Base-by-base conservation (phyloP, 2,329 filamentous ascomycete genomes). In the Sarocladiaceae sp. region DNA sequence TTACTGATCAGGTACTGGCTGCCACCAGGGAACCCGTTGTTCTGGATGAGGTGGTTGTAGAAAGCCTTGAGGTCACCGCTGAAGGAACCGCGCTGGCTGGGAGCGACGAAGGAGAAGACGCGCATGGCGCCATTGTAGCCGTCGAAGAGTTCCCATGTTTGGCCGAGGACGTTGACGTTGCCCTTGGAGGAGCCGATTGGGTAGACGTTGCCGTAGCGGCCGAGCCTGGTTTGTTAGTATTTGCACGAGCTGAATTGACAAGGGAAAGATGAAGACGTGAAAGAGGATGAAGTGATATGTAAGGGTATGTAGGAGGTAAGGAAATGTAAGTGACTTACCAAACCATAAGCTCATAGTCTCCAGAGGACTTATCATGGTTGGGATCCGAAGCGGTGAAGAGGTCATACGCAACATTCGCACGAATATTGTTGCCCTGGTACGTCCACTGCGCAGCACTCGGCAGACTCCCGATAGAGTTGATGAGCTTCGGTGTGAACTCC, bases 311-410 rank as follows among this genome's bases (percentile, higher is more conserved):
- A n/a, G n/a, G n/a, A n/a, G n/a, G n/a, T n/a, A n/a, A n/a, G n/a
- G n/a, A n/a, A n/a, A n/a, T n/a, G n/a, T 39, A 10, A 18, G 37
- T 28, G 26, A 33, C 57, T 49, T 49, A 62, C 60, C 82, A 86
- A 58, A 85, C 72, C 82, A 86, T 85, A 60, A 85, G 70, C 65
- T 85, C 82, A 62, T 80, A 82, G 59, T 80, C 71, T n/a, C 74
- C 61, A 23, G 46, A 52, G 33, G 40, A 54, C 6, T 46, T 64
- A 33, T 61, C 62, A 5, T 76, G 68, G 18, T 71, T 69, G 23
- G 73, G 70, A 20, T 62, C 54, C 5, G 64, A 63, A 6, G 69
- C 68, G 22, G 80, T 80, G 69, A 84, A 84, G 42, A 84, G 62
- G 60, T 84, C 79, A 62, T 83, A 84, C 5, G 79, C 71, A 6